Conservation (phyloP, 257 asterid species). For the Primulina tabacum region DNA sequence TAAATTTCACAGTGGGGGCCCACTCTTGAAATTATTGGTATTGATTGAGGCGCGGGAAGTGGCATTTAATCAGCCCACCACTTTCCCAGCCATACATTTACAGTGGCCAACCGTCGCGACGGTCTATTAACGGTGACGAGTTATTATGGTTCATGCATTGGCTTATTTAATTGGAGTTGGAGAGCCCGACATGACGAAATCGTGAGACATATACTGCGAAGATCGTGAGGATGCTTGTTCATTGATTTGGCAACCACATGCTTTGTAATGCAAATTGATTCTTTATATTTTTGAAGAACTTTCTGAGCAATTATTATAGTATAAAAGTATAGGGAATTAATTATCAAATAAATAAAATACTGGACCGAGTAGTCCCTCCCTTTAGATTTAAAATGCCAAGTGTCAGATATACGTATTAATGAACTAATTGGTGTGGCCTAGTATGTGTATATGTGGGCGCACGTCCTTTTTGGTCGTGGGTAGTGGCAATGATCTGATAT, state of each 20-base stretch:
- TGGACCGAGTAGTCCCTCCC: not conserved
- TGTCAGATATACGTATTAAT: too few relatives aligned
- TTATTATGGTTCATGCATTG: slow-evolving; percentile 16
- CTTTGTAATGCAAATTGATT: not conserved
- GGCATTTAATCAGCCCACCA: not conserved
- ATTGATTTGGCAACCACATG: slow-evolving; percentile 1
- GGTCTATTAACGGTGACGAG: not conserved
- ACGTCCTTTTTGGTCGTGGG: not conserved
- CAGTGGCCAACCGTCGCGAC: not conserved
- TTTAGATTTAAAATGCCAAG: not conserved
- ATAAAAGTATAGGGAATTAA: not conserved
- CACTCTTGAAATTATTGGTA: not conserved
- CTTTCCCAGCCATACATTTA: slow-evolving; percentile 16
- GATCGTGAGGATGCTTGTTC: slow-evolving; percentile 23
- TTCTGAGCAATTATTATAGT: not conserved
- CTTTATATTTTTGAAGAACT: not conserved
- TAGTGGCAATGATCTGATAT: not conserved
- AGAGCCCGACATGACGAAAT: slow-evolving; percentile 15
- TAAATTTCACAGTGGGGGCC: not conserved
- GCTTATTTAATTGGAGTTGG: not conserved
- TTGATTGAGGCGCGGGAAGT: slow-evolving; percentile 33
- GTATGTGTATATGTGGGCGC: not conserved
- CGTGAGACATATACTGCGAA: slow-evolving; percentile 9
- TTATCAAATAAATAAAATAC: too few relatives aligned
- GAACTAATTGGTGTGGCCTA: not conserved